These are phyloP conservation scores for Strobilomyces dryophilus DNA, from an alignment of 768 basidiomycete genomes.

Conservation along the genomic window DNA sequence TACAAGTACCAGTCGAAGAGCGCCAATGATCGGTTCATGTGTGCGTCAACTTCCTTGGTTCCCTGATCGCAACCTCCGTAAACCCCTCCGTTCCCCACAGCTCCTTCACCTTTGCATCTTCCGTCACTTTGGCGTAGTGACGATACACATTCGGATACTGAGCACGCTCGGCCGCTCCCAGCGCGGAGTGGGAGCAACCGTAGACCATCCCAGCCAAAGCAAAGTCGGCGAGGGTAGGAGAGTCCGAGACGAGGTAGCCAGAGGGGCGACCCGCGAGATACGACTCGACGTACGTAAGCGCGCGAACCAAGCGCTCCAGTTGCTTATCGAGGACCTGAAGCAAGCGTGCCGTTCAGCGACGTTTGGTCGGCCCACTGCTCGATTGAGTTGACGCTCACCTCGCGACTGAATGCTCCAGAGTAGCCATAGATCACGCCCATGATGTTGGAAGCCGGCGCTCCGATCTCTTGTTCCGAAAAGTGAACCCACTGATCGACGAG, in stretches of 20 bases:
- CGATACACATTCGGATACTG: slow-evolving; percentile 9
- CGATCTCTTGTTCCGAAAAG: slow-evolving; percentile 17
- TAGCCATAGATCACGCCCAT: background rate
- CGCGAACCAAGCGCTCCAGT: slow-evolving; percentile 1
- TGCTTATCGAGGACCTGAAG: background rate
- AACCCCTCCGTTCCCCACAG: slow-evolving; percentile 8
- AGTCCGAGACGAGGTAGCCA: slow-evolving; percentile 13
- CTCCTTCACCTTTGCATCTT: slow-evolving; percentile 7
- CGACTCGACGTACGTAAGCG: slow-evolving; percentile 13
- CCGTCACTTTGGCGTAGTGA: slow-evolving; percentile 17
- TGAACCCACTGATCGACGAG: slow-evolving; percentile 20
- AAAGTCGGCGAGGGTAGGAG: slow-evolving; percentile 18
- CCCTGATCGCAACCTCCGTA: background rate
- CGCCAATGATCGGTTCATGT: background rate
- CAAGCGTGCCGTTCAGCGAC: no score
- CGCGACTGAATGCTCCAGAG: background rate
- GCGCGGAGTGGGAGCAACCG: background rate
- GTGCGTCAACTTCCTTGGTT: background rate
- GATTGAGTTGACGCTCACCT: slow-evolving; percentile 1
- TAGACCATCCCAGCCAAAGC: slow-evolving; percentile 3
- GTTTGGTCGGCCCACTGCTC: background rate
- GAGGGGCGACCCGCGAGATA: slow-evolving; percentile 8
- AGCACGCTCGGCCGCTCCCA: slow-evolving; percentile 12
- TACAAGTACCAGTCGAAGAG: no score
- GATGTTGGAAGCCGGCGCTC: background rate